Conservation (phyloP, 768 basidiomycete genomes). For the Podaxis sp. region DNA sequence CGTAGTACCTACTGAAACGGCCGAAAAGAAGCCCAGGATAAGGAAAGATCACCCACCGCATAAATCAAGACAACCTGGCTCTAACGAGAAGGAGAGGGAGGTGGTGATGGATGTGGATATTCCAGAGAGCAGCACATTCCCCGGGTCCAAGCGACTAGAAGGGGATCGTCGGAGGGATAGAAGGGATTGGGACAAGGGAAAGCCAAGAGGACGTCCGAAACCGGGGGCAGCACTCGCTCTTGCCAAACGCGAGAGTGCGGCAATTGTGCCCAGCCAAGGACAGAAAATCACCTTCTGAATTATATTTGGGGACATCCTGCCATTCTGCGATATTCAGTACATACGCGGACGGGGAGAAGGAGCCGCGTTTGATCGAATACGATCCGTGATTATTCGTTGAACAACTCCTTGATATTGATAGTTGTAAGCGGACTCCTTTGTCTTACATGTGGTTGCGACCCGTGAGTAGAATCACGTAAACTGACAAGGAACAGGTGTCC, state of each 20-base stretch:
- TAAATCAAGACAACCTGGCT: not conserved
- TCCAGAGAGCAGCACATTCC: not conserved
- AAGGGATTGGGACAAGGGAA: constrained; percentile 24
- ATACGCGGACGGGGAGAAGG: not conserved
- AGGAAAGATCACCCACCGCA: not conserved
- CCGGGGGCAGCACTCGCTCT: constrained; percentile 79
- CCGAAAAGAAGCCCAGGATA: not conserved
- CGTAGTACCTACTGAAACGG: constrained; percentile 8
- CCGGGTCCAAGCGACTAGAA: not conserved
- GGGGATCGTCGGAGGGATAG: not conserved
- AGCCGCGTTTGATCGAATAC: not conserved
- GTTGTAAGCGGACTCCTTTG: not conserved
- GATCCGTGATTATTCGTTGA: not conserved
- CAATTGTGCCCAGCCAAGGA: constrained; percentile 65
- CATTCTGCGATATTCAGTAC: not conserved
- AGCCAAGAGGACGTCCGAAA: constrained; percentile 46
- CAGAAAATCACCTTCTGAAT: constrained; percentile 66
- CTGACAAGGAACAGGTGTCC: not conserved
- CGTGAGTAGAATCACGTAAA: not conserved
- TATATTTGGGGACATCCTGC: not conserved
- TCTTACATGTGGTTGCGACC: not conserved
- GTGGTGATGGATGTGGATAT: constrained; percentile 6
- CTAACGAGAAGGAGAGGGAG: constrained; percentile 10
- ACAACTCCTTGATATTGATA: not conserved
- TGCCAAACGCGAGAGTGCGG: constrained; percentile 71